phyloP scores from a whole-genome alignment of 176 grass and related monocot genomes.

The Oryza australiensis region DNA sequence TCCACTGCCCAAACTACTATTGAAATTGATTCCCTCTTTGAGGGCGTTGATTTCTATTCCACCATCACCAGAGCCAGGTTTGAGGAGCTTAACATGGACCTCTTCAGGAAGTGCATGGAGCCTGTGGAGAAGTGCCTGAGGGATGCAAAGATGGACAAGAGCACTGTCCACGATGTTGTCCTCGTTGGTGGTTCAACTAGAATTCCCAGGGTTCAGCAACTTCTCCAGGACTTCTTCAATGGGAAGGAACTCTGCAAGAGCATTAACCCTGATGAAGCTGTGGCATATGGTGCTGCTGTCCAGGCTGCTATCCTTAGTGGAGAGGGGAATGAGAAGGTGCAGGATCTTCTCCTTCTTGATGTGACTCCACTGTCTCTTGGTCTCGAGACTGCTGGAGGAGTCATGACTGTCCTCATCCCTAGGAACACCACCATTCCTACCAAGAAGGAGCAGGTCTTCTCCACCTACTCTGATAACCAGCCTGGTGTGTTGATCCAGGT shows the following conservation, averaged over 20 bases:
- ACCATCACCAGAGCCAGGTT: slow-evolving; percentile 57
- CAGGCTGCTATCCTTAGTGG: slow-evolving; percentile 60
- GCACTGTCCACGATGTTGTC: slow-evolving; percentile 52
- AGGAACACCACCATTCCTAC: slow-evolving; percentile 62
- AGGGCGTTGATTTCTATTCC: slow-evolving; percentile 59
- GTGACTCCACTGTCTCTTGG: slow-evolving; percentile 59
- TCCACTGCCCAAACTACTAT: slow-evolving; percentile 57
- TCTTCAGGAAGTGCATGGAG: slow-evolving; percentile 61
- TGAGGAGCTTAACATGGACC: slow-evolving; percentile 62
- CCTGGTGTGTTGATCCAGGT: slow-evolving; percentile 65
- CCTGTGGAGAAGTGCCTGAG: slow-evolving; percentile 58
- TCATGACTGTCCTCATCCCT: slow-evolving; percentile 59
- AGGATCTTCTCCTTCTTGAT: slow-evolving; percentile 60
- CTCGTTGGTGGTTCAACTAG: slow-evolving; percentile 55
- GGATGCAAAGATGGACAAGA: slow-evolving; percentile 63
- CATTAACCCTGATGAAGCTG: slow-evolving; percentile 63
- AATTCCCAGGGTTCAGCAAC: slow-evolving; percentile 49
- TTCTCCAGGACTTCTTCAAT: slow-evolving; percentile 56
- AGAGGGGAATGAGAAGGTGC: slow-evolving; percentile 58
- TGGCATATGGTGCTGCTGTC: slow-evolving; percentile 57
- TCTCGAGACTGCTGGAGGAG: slow-evolving; percentile 59
- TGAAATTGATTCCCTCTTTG: slow-evolving; percentile 48
- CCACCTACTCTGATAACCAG: slow-evolving; percentile 61
- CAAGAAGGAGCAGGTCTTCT: slow-evolving; percentile 67
- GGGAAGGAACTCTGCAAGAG: slow-evolving; percentile 66